Conservation (phyloP, 371 early-diverging fungal genomes). For the Mycotypha africana region DNA sequence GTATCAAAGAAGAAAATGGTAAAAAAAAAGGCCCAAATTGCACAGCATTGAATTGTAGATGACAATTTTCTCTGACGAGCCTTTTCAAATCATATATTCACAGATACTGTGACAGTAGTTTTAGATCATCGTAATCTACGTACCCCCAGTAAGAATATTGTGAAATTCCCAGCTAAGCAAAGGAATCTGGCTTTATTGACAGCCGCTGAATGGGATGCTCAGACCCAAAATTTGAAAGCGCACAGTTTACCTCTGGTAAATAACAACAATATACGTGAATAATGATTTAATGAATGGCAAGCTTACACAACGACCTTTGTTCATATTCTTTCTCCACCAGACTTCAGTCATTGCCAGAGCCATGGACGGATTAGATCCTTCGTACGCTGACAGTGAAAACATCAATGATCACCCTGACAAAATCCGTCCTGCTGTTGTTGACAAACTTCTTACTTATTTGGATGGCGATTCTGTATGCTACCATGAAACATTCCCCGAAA, state of each 20-base stretch:
- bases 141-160: constrained; percentile 73
- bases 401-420: no score
- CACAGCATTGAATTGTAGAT: background rate
- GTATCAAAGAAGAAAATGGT: constrained; percentile 57
- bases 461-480: constrained; percentile 90
- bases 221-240: constrained; percentile 68
- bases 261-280: background rate
- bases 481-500: constrained; percentile 73
- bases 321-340: constrained; percentile 22
- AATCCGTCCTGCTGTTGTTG: constrained; percentile 61
- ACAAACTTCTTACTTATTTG: constrained; percentile 71
- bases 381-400: constrained; percentile 19
- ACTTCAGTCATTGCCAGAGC: constrained; percentile 86
- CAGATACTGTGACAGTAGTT: constrained; percentile 38
- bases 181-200: constrained; percentile 71
- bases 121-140: constrained; percentile 81
- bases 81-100: constrained; percentile 17
- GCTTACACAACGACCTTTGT: background rate
- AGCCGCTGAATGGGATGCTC: constrained; percentile 93
- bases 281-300: background rate
- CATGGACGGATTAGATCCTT: constrained; percentile 64
- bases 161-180: constrained; percentile 56
- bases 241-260: constrained; percentile 84
- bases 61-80: no score
- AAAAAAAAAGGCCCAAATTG: constrained; percentile 9